Evolutionary conservation across 129 eudicot species (phyloP), one percentile per base, ranked within the genome.

Genomic region (Escallonia herrerae): DNA sequence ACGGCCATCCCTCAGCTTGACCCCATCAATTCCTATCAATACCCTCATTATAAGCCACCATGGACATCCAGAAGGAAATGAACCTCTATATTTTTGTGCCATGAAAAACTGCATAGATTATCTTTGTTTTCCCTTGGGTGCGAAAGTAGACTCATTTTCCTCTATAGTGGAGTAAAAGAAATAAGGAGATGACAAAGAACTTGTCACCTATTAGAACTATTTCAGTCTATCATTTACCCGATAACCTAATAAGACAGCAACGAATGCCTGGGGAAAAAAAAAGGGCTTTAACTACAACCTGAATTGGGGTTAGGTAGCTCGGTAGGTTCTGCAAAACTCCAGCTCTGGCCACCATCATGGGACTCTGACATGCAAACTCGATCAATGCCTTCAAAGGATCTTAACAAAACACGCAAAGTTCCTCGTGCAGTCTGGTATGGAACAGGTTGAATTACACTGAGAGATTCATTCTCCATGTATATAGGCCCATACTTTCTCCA

Each of bases 401-500:
- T 81, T 71, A 89, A 59, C 4, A 94, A 79, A 76, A 86, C 81
- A 45, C 97, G 94, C 60, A 89, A 76, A 65, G 59, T 72, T 50
- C 97, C 95, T 7, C 86, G 82, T 47, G 86, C 66, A 72, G 99
- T 94, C 75, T 80, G 72, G 74, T 94, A 94, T 73, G 99, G 99
- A 76, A 94, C 95, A 14, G 97, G 99, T 61, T 94, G 99, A 77
- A 89, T 89, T 51, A 94, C 99, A 66, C 95, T 78, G 33, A 82
- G 93, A 56, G 91, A 60, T 65, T 66, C 71, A 47, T 79, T 68
- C 61, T 81, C 62, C 14, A 94, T 78, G 56, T 89, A 89, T 40
- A 94, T 94, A 39, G 99, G 99, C 51, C 97, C 99, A 22, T 83
- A 66, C 69, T 94, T 94, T 72, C 77, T 84, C 97, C 99, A 94